Conservation (phyloP, 1,139 yeast genomes). For the Pneumocystis canis region DNA sequence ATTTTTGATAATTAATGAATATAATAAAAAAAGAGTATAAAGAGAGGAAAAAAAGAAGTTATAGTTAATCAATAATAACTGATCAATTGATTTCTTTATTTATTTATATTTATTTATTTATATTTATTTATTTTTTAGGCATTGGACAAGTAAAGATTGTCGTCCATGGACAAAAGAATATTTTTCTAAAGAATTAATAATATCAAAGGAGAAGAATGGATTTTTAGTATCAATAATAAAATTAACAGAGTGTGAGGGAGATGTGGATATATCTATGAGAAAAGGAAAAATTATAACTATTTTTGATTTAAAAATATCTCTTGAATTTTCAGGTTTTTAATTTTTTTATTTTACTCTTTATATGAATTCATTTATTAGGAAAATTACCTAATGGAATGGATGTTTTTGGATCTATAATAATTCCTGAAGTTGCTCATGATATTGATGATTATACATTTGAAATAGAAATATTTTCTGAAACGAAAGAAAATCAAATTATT, state of each 20-base stretch:
- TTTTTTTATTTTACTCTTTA: too few species aligned
- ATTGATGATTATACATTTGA: conserved; percentile 74
- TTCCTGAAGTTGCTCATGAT: conserved; percentile 92
- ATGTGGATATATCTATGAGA: conserved; percentile 89
- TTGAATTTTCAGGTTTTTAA: conserved; percentile 40
- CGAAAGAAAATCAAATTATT: conserved; percentile 38
- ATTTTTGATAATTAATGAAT: too few species aligned
- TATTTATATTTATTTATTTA: conserved; percentile 4
- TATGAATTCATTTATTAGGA: not conserved
- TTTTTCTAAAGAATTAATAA: conserved; percentile 44
- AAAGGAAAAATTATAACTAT: conserved; percentile 90
- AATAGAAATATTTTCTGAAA: conserved; percentile 39
- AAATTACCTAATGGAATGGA: conserved; percentile 24
- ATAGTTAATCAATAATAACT: not conserved
- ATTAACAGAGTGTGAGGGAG: conserved; percentile 74
- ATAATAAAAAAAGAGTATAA: too few species aligned
- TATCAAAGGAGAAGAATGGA: conserved; percentile 29
- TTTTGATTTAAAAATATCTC: conserved; percentile 59
- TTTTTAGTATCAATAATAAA: conserved; percentile 34
- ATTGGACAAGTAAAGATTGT: conserved; percentile 98
- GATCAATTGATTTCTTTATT: not conserved
- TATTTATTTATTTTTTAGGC: conserved; percentile 33
- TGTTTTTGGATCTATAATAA: conserved; percentile 49
- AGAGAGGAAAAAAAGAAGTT: not conserved
- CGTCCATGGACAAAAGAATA: conserved; percentile 76